Evolutionary conservation across 2,329 filamentous ascomycete species (phyloP), one percentile per base, ranked within the genome.

Genomic region (Plectosphaerella sp.): DNA sequence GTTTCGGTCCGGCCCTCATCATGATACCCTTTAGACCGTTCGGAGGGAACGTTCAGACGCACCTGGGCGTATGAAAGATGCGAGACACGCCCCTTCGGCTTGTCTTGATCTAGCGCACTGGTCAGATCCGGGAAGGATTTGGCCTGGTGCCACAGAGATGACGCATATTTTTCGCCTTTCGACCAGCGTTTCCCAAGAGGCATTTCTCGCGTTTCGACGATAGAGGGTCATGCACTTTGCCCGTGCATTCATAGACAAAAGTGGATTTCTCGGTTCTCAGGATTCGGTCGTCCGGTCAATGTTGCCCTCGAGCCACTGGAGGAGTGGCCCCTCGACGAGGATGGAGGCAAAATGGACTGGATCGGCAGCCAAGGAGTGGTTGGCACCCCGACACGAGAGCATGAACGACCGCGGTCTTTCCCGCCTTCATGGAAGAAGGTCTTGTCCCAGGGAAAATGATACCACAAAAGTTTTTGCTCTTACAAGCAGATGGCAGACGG

Each of bases 171-270:
- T 62, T 65, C 64, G 64, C 62, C 61, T 70, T 63, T 62, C 57
- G 58, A 53, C 62, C 61, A 62, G 60, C 58, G 56, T 55, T 61
- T 64, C 62, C 60, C 59, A 59, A 62, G 64, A 64, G 64, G 65
- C 64, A 63, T 64, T 64, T 66, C 53, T 60, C 60, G 59, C 65
- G 67, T 64, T 67, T 67, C 62, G 54, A 59, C 48, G 58, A 68
- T 67, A 68, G 64, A 64, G 64, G 65, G 63, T 69, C 67, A 67
- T 68, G 67, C 64, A 66, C 54, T 62, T 61, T 64, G 64, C 61
- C 61, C 63, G 60, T 62, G 59, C 62, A 66, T 63, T 61, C 62
- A 73, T 83, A 84, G 80, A 84, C 77, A 82, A 83, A 83, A 82
- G 77, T 78, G 78, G 79, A 80, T 81, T 81, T 80, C 78, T 82